These are phyloP conservation scores for Penicillium decumbens DNA, from an alignment of 2,329 filamentous ascomycete genomes.

Conservation along the genomic window DNA sequence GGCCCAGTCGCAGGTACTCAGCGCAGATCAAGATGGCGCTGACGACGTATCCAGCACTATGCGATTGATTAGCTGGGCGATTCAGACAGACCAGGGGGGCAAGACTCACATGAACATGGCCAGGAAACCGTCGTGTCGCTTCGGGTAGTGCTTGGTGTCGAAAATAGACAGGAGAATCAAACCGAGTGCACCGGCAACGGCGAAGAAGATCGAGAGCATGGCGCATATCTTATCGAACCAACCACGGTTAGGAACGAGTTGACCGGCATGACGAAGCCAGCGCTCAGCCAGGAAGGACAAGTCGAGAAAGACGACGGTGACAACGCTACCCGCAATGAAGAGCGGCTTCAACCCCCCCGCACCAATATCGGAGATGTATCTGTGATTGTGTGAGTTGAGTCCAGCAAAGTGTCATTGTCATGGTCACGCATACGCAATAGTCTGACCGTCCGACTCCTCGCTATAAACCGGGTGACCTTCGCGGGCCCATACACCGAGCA, in stretches of 20 bases:
- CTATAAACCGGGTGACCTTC: slow-evolving; percentile 51
- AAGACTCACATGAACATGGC: slow-evolving; percentile 64
- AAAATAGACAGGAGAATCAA: slow-evolving; percentile 81
- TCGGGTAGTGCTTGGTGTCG: slow-evolving; percentile 66
- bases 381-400: slow-evolving; percentile 12
- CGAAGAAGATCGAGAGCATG: slow-evolving; percentile 51
- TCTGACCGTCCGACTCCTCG: slow-evolving; percentile 50
- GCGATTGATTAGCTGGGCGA: background rate
- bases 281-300: slow-evolving; percentile 75
- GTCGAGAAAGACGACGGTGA: slow-evolving; percentile 75
- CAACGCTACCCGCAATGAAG: slow-evolving; percentile 56
- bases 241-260: slow-evolving; percentile 67
- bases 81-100: background rate
- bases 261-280: slow-evolving; percentile 75
- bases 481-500: slow-evolving; percentile 55
- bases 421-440: slow-evolving; percentile 46
- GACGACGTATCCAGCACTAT: slow-evolving; percentile 67
- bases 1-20: slow-evolving; percentile 82
- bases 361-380: slow-evolving; percentile 53
- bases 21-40: slow-evolving; percentile 83
- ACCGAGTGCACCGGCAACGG: slow-evolving; percentile 70
- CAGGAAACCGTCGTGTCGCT: slow-evolving; percentile 70
- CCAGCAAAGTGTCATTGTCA: background rate
- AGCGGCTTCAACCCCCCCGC: slow-evolving; percentile 56
- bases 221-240: slow-evolving; percentile 38